These are phyloP conservation scores for Metschnikowia corniflorae DNA, from an alignment of 805 yeast species.

Conservation along the genomic window DNA sequence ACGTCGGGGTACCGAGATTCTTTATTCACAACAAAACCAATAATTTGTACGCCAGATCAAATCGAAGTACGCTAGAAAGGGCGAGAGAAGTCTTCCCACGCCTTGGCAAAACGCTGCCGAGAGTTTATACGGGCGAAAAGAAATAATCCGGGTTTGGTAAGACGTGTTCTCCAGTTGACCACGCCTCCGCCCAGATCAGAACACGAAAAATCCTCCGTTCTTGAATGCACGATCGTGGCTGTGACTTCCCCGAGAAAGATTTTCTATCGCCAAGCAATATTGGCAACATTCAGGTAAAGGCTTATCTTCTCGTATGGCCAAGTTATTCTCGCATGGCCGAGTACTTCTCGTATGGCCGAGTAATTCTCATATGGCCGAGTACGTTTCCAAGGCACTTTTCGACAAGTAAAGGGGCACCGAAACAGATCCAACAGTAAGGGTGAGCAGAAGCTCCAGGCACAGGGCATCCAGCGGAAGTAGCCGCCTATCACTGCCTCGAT, in stretches of 20 bases:
- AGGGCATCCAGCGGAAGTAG: slow-evolving; percentile 28
- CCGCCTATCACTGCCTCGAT: slow-evolving; percentile 31
- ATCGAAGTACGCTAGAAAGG: slow-evolving; percentile 71
- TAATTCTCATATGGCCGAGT: slow-evolving; percentile 73
- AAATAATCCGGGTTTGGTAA: slow-evolving; percentile 24
- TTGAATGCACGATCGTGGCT: slow-evolving; percentile 69
- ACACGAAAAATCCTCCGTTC: slow-evolving; percentile 55
- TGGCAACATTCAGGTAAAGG: slow-evolving; percentile 99
- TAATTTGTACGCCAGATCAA: slow-evolving; percentile 53
- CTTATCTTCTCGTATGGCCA: slow-evolving; percentile 86
- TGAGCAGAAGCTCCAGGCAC: slow-evolving; percentile 36
- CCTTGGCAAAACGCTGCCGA: slow-evolving; percentile 80
- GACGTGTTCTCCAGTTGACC: slow-evolving; percentile 68
- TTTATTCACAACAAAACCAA: slow-evolving; percentile 63
- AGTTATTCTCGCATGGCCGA: slow-evolving; percentile 61
- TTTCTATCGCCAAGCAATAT: slow-evolving; percentile 72
- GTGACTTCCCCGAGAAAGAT: slow-evolving; percentile 65
- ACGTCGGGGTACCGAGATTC: slow-evolving; percentile 86
- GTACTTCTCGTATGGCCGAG: slow-evolving; percentile 16
- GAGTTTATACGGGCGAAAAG: slow-evolving; percentile 57
- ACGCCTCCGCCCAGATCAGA: slow-evolving; percentile 63
- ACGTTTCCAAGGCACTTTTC: slow-evolving; percentile 60
- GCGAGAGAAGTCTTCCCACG: slow-evolving; percentile 70
- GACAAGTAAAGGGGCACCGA: slow-evolving; percentile 15
- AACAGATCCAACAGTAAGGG: slow-evolving; percentile 15